Conservation (phyloP, 495 filamentous ascomycete genomes). For the Aspergillus egyptiacus region DNA sequence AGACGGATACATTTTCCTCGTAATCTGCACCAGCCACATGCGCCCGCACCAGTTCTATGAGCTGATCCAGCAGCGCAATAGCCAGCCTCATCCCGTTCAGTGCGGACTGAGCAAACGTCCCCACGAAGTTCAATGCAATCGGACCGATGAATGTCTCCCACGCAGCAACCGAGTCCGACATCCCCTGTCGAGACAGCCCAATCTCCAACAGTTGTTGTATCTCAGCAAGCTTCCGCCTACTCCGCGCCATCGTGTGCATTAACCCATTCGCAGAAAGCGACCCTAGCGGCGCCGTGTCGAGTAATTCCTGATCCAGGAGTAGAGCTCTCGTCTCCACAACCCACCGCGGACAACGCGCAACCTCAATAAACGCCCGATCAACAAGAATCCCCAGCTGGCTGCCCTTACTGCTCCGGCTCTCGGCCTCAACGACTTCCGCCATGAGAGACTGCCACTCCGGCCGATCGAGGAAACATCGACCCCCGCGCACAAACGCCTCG, state of each 20-base stretch:
- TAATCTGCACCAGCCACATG: not conserved
- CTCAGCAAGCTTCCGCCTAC: not conserved
- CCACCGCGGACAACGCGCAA: constrained; percentile 13
- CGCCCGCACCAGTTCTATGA: not conserved
- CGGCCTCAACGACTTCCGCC: constrained; percentile 11
- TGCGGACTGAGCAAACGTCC: constrained; percentile 6
- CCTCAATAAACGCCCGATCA: constrained; percentile 18
- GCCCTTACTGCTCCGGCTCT: constrained; percentile 3
- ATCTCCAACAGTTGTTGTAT: constrained; percentile 1
- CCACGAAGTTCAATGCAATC: constrained; percentile 10
- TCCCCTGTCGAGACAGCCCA: not conserved
- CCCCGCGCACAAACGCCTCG: constrained; percentile 19
- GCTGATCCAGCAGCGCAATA: constrained; percentile 5
- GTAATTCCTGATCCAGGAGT: not conserved
- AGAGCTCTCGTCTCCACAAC: constrained; percentile 9
- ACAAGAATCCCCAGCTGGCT: constrained; percentile 13
- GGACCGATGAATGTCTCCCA: constrained; percentile 11
- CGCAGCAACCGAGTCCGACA: not conserved
- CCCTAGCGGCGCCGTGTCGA: not conserved
- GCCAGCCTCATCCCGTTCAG: constrained; percentile 8
- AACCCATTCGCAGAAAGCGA: not conserved
- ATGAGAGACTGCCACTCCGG: constrained; percentile 21
- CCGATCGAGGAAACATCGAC: constrained; percentile 20
- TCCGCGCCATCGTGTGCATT: not conserved
- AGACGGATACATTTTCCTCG: not conserved